Percentiles rank a stretch among this genome's conserved stretches.
These are phyloP conservation scores for Metarhizium rileyi DNA, from an alignment of 2,329 filamentous ascomycete genomes.

Conservation along the genomic window DNA sequence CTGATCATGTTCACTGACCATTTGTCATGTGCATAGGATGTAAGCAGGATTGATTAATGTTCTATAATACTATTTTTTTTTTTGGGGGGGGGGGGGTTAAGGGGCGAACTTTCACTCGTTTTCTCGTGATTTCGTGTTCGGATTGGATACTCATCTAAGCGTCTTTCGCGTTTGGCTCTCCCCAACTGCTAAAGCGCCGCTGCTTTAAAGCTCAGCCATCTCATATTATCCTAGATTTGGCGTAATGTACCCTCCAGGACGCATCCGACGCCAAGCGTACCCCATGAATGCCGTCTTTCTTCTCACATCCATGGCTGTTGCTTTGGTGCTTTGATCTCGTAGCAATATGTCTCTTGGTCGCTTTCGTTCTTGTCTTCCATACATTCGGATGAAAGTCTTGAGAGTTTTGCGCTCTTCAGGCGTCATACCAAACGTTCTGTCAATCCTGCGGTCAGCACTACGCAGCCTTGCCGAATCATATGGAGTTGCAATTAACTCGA, in stretches of 20 bases:
- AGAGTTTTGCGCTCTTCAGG: conserved; percentile 31
- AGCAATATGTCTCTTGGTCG: conserved; percentile 77
- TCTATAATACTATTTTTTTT: conserved; percentile 17
- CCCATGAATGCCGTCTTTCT: conserved; percentile 80
- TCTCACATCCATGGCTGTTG: conserved; percentile 64
- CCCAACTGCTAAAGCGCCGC: not conserved
- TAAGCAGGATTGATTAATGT: conserved; percentile 12
- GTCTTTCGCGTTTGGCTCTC: not conserved
- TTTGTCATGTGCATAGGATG: not conserved
- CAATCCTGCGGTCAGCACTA: conserved; percentile 39
- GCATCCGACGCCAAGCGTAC: conserved; percentile 66
- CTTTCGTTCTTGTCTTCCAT: conserved; percentile 59
- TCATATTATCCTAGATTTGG: conserved; percentile 1
- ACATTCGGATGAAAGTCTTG: conserved; percentile 40
- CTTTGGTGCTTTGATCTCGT: conserved; percentile 58
- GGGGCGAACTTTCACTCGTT: not conserved
- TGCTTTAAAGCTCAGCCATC: conserved; percentile 2
- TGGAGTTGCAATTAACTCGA: conserved; percentile 35
- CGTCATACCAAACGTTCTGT: conserved; percentile 24
- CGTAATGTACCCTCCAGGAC: conserved; percentile 22
- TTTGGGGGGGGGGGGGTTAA: no score
- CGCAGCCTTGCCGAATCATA: conserved; percentile 39
- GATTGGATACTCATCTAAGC: not conserved
- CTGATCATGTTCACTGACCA: not conserved
- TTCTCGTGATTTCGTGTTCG: not conserved